A percentile compares a stretch with the other conserved stretches of the same genome.
Evolutionary conservation across 306 rosid species (phyloP).

Genomic region (Cajanus cajan): DNA sequence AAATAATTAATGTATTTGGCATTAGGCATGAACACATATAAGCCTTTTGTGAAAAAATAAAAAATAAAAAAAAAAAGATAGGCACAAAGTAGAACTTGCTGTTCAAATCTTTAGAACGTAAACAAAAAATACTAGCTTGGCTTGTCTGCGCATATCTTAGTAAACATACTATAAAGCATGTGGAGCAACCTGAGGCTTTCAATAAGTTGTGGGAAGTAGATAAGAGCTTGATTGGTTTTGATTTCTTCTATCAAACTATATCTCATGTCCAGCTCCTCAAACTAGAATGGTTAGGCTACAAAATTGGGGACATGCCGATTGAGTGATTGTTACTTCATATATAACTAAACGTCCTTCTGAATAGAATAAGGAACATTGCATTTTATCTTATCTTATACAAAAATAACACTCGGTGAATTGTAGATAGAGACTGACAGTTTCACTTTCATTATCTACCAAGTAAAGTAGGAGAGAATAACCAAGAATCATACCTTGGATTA

Average conservation of each 20-base stretch:
- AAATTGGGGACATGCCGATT: not conserved
- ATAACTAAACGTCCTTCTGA: not conserved
- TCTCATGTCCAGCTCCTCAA: not conserved
- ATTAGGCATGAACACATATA: not conserved
- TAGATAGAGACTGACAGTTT: not conserved
- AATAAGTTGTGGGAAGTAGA: not conserved
- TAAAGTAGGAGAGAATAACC: not conserved
- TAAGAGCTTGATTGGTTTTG: not conserved
- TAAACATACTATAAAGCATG: not conserved
- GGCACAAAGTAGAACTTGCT: not conserved
- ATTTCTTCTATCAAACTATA: not conserved
- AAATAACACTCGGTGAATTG: not conserved
- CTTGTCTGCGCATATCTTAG: not conserved
- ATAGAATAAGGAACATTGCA: not conserved
- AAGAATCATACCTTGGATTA: constrained; percentile 69
- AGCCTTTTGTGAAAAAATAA: not conserved
- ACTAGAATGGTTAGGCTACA: not conserved
- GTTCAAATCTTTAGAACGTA: not conserved
- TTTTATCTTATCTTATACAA: constrained; percentile 3
- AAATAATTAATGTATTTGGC: not conserved
- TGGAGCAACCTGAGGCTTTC: not conserved
- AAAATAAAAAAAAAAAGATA: not conserved
- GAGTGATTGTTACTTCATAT: not conserved
- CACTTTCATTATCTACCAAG: not conserved
- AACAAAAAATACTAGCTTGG: not conserved